Conservation (phyloP, 176 grass and related monocot species). For the Dendrocalamus sinicus region DNA sequence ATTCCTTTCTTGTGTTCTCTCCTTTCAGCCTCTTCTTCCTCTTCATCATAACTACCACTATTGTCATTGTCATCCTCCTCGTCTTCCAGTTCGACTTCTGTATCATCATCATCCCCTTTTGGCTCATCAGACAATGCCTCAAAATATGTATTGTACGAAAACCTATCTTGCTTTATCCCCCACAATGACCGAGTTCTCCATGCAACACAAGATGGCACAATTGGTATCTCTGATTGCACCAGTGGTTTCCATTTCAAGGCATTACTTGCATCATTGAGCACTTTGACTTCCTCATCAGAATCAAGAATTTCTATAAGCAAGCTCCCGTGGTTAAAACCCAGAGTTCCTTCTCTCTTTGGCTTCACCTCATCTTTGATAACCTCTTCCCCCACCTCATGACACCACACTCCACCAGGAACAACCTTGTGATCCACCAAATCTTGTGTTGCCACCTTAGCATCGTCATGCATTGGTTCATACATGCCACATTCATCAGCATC, state of each 20-base stretch:
- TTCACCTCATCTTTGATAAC: conserved; percentile 11
- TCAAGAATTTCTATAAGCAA: conserved; percentile 29
- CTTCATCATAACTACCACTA: conserved; percentile 50
- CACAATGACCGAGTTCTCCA: conserved; percentile 67
- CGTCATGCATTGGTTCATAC: conserved; percentile 7
- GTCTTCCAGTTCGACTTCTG: conserved; percentile 63
- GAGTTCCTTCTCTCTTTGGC: conserved; percentile 12
- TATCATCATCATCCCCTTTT: conserved; percentile 63
- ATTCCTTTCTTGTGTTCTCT: conserved; percentile 40
- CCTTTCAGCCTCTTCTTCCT: conserved; percentile 49
- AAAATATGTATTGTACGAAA: conserved; percentile 78
- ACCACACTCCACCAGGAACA: conserved; percentile 13
- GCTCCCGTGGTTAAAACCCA: conserved; percentile 19
- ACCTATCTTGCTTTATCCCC: conserved; percentile 57
- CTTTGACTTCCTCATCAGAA: conserved; percentile 48
- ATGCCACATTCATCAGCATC: conserved; percentile 34
- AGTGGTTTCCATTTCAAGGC: background rate
- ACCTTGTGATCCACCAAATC: conserved; percentile 25
- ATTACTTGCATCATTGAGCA: conserved; percentile 32
- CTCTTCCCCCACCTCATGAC: conserved; percentile 11
- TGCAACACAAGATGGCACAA: conserved; percentile 64
- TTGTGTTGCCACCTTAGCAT: conserved; percentile 31
- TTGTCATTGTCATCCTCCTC: conserved; percentile 33
- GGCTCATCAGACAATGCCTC: conserved; percentile 70
- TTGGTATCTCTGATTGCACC: conserved; percentile 32